A percentile compares a stretch with the other conserved stretches of the same genome.
Evolutionary conservation across 345 rosid species (phyloP).

Genomic region (Eucalyptus grandis): DNA sequence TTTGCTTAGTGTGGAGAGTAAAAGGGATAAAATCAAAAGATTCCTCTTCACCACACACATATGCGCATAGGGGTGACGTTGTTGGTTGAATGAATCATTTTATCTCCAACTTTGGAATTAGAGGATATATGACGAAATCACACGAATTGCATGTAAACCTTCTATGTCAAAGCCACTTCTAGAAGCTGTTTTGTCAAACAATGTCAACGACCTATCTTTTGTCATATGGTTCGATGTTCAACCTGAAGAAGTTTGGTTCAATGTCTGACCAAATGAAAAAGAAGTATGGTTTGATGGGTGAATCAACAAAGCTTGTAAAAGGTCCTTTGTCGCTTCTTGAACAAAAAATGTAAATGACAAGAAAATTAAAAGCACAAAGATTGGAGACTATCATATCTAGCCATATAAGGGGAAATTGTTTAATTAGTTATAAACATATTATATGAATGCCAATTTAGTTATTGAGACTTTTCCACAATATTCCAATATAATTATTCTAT

Average conservation of each 20-base stretch:
- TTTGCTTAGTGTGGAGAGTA: not conserved
- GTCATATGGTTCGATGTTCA: not conserved
- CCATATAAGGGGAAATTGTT: no score
- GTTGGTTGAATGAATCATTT: not conserved
- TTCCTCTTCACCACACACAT: not conserved
- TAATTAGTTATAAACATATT: no score
- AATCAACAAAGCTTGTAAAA: not conserved
- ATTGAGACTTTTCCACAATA: no score
- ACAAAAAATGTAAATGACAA: no score
- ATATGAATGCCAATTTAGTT: no score
- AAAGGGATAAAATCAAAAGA: not conserved
- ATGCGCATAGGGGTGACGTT: not conserved
- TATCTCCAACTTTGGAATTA: not conserved
- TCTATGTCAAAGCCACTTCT: not conserved
- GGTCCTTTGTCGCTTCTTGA: no score
- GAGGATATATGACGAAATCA: not conserved
- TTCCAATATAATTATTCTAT: no score
- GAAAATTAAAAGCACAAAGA: no score
- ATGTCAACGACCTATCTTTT: not conserved
- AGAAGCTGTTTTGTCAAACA: not conserved
- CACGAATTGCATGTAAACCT: not conserved
- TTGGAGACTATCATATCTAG: no score
- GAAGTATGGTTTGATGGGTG: not conserved
- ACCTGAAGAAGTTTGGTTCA: no score
- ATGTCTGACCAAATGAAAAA: no score